Base-by-base conservation (phyloP, 352 stramenopile species). In the Phytopythium helicoides region DNA sequence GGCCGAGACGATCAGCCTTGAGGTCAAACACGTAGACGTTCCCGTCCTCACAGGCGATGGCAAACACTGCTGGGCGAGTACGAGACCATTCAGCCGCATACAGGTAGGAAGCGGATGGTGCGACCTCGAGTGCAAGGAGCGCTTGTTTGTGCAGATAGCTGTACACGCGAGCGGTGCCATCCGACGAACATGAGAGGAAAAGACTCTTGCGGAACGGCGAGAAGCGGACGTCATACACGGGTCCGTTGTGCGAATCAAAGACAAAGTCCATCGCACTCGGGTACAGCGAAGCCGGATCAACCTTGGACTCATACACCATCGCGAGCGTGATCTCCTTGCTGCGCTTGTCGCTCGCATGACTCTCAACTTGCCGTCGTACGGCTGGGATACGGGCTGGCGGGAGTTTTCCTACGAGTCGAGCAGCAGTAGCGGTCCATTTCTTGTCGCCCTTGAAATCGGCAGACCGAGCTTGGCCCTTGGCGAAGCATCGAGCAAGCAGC, bases 181-280 rank as follows among this genome's bases (percentile, higher is more conserved):
- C 87, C 7, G 77, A 78, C 2, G 82, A 90, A 39, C 69, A 84
- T 7, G 81, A 84, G 28, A 94, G 66, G 47, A 94, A 91, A 16
- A 95, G 33, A 42, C 75, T 87, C 39, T 89, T 86, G 53, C 85
- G 76, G 44, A 95, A 96, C 1, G 86, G 86, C 26, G 84, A 95
- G 44, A 89, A 95, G 34, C 74, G 73, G 31, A 87, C 64, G 44
- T 79, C 81, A 60, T 91, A 89, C 22, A 96, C 82, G 3, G 87
- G 82, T 7, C 83, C 85, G 6, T 64, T 68, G 44, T 96, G 87
- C 19, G 60, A 38, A 15, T 87, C 78, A 42, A 92, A 92, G 28
- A 76, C 64, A 49, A 94, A 94, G 63, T 90, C 77, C 56, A 87
- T 79, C 21, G 73, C 83, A 33, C 64, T 84, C 11, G 76, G 71